These are phyloP conservation scores for Primulina eburnea DNA, from an alignment of 257 asterid genomes.

Conservation along the genomic window DNA sequence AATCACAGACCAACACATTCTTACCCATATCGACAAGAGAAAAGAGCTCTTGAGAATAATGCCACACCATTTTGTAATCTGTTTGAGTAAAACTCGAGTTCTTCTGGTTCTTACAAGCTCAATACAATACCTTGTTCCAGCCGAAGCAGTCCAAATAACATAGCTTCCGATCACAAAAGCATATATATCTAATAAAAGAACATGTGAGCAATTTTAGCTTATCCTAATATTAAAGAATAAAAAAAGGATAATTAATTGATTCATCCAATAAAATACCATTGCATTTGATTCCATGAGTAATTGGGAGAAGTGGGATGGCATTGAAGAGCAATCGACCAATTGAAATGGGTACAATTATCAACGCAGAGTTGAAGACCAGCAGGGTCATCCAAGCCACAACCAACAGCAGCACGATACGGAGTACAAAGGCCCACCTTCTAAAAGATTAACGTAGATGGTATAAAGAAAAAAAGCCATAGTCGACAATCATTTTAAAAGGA, in stretches of 20 bases:
- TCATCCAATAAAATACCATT: slow-evolving; percentile 51
- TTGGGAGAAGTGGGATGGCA: slow-evolving; percentile 83
- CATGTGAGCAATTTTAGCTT: background rate
- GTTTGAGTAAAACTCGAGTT: slow-evolving; percentile 58
- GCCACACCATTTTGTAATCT: slow-evolving; percentile 89
- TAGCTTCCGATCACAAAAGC: slow-evolving; percentile 97
- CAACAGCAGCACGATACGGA: slow-evolving; percentile 74
- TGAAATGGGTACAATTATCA: slow-evolving; percentile 83
- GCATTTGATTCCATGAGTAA: slow-evolving; percentile 92
- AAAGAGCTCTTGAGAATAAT: slow-evolving; percentile 80
- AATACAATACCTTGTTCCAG: slow-evolving; percentile 78
- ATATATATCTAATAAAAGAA: slow-evolving; percentile 55
- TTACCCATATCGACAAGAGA: slow-evolving; percentile 88
- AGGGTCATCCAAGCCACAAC: slow-evolving; percentile 97
- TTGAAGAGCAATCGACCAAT: slow-evolving; percentile 80
- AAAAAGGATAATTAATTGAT: slow-evolving; percentile 13
- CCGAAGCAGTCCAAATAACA: slow-evolving; percentile 90
- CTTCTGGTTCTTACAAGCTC: slow-evolving; percentile 72
- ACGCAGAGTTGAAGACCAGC: slow-evolving; percentile 72
- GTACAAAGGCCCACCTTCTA: slow-evolving; percentile 90
- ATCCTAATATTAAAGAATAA: background rate
- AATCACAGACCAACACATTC: slow-evolving; percentile 22
- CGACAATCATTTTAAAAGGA: background rate
- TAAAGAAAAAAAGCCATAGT: slow-evolving; percentile 31
- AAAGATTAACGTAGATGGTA: slow-evolving; percentile 33